A percentile compares a stretch with the other conserved stretches of the same genome.
Evolutionary conservation across 768 basidiomycete genomes (phyloP).

Genomic region (Strobilomyces dryophilus): DNA sequence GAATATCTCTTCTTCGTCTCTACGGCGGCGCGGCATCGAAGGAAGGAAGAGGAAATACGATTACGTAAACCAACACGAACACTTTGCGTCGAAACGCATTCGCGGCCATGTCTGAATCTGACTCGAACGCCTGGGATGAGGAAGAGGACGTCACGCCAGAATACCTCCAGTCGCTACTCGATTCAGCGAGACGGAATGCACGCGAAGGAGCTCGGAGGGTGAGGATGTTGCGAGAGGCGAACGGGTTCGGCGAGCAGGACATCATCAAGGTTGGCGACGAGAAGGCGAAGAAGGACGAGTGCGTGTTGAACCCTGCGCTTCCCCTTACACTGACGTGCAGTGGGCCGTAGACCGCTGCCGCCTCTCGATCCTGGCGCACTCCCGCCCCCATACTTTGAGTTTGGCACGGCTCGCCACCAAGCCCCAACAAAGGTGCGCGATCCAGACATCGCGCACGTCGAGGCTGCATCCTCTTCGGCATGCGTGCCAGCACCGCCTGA

Average conservation of each 20-base stretch:
- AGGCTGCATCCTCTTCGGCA: conserved; percentile 46
- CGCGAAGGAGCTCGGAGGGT: conserved; percentile 28
- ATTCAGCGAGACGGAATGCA: conserved; percentile 55
- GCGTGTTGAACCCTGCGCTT: conserved; percentile 26
- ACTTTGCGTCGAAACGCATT: too few species aligned
- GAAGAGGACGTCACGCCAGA: conserved; percentile 51
- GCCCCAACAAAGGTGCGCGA: conserved; percentile 51
- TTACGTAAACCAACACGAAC: conserved; percentile 1
- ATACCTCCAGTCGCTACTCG: conserved; percentile 59
- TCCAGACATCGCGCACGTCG: conserved; percentile 53
- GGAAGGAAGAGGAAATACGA: not conserved
- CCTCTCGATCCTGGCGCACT: conserved; percentile 60
- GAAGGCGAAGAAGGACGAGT: conserved; percentile 7
- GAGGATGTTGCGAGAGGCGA: conserved; percentile 19
- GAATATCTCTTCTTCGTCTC: conserved; percentile 77
- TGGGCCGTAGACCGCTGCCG: conserved; percentile 50
- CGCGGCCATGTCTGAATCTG: not conserved
- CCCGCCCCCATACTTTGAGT: conserved; percentile 60
- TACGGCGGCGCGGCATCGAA: conserved; percentile 11
- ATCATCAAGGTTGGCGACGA: conserved; percentile 46
- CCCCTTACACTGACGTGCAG: not conserved
- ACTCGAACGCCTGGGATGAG: not conserved
- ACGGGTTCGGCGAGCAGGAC: conserved; percentile 45
- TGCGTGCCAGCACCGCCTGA: conserved; percentile 56
- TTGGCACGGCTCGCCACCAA: conserved; percentile 40